These are phyloP conservation scores for Wickerhamiella pararugosa DNA, from an alignment of 1,139 yeast species.

Conservation along the genomic window DNA sequence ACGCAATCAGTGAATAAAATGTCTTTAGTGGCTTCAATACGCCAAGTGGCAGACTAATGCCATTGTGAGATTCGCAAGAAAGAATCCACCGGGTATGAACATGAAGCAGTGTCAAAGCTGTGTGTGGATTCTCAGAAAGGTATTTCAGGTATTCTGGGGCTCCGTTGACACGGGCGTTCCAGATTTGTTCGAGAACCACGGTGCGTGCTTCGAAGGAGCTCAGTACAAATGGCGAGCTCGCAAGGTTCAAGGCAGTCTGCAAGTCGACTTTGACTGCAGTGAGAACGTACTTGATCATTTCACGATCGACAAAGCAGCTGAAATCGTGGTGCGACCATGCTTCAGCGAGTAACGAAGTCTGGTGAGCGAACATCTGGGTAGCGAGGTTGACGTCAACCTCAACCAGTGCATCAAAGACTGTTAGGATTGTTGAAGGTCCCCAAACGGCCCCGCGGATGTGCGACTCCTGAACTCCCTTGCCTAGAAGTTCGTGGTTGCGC, in stretches of 20 bases:
- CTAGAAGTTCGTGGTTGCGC: slow-evolving; percentile 16
- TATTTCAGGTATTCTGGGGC: slow-evolving; percentile 5
- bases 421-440: slow-evolving; percentile 22
- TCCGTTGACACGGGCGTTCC: slow-evolving; percentile 9
- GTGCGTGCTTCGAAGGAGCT: slow-evolving; percentile 7
- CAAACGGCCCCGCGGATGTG: slow-evolving; percentile 21
- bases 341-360: slow-evolving; percentile 8
- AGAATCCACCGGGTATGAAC: slow-evolving; percentile 4
- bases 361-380: slow-evolving; percentile 15
- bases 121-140: slow-evolving; percentile 7
- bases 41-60: slow-evolving; percentile 9
- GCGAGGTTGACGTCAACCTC: slow-evolving; percentile 15
- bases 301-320: slow-evolving; percentile 12
- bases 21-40: slow-evolving; percentile 6
- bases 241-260: slow-evolving; percentile 9
- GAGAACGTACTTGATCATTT: slow-evolving; percentile 8
- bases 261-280: slow-evolving; percentile 1
- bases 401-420: slow-evolving; percentile 16
- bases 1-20: slow-evolving; percentile 11
- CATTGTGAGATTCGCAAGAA: slow-evolving; percentile 3
- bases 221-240: slow-evolving; percentile 11
- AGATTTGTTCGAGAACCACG: slow-evolving; percentile 7
- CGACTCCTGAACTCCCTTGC: slow-evolving; percentile 23
- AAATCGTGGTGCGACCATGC: slow-evolving; percentile 8
- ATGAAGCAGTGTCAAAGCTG: background rate